A percentile compares a stretch with the other conserved stretches of the same genome.
Conservation (phyloP, 768 basidiomycete species). For the Naganishia randhawae region DNA sequence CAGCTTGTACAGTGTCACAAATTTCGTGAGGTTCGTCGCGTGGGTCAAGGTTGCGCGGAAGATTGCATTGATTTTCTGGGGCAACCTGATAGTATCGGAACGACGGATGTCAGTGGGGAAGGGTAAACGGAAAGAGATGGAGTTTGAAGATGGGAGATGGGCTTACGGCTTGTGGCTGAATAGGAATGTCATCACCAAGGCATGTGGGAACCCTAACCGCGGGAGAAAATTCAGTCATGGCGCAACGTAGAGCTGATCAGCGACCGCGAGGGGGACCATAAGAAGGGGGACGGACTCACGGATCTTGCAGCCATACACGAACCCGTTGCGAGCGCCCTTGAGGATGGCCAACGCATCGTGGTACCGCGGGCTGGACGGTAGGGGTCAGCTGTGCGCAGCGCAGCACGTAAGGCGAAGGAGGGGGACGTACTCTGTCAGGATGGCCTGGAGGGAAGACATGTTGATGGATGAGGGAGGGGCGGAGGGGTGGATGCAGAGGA, state of each 20-base stretch:
- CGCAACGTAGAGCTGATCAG: neutral
- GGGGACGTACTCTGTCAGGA: conserved; percentile 36
- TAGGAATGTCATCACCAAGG: conserved; percentile 88
- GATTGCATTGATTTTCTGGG: conserved; percentile 55
- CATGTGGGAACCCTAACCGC: conserved; percentile 74
- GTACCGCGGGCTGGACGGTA: conserved; percentile 61
- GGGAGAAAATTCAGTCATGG: neutral
- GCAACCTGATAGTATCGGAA: conserved; percentile 26
- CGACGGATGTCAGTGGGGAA: conserved; percentile 15
- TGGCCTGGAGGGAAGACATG: conserved; percentile 35
- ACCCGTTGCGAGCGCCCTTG: conserved; percentile 67
- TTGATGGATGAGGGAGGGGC: neutral
- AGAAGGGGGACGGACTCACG: conserved; percentile 35
- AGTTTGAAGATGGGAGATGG: conserved; percentile 50
- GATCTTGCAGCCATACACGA: conserved; percentile 49
- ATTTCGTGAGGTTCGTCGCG: conserved; percentile 85
- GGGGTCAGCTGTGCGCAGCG: too few species aligned
- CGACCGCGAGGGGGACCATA: neutral
- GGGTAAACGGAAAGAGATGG: too few species aligned
- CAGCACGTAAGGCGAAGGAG: neutral
- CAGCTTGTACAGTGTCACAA: conserved; percentile 88
- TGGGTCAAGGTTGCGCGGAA: conserved; percentile 83
- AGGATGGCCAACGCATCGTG: conserved; percentile 89
- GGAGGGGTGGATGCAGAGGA: too few species aligned
- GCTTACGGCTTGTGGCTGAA: conserved; percentile 82